Evolutionary conservation across 441 rosid species (phyloP), one percentile per base, ranked within the genome.

Genomic region (Erodium texanum): DNA sequence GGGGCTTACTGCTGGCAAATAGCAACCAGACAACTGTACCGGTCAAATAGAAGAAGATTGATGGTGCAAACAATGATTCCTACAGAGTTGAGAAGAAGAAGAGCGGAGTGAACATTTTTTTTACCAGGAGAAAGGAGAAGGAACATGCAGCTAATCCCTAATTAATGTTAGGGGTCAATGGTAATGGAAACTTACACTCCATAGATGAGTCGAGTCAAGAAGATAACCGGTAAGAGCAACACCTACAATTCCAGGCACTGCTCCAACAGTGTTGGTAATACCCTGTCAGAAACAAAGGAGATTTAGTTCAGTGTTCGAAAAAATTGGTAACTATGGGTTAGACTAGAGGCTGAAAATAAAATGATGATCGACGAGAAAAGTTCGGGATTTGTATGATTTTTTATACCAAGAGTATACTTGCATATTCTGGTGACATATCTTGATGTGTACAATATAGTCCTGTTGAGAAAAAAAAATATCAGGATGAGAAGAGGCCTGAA

Each of bases 401-500:
- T 73, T 82, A 19, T 82, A 90, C 97, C 96, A 93, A 74, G 41
- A 93, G 87, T 71, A 91, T 88, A 77, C 96, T 93, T 66, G 99
- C 99, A 73, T 90, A 91, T 79, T 91, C 90, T 18, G 93, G 93
- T 12, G 97, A 93, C 27, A 93, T 91, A 84, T 93, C 99, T 79
- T 93, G 99, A 88, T 93, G 99, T 15, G 93, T 89, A 78, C 98
- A 93, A 70, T 90, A 90, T 69, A 90, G 84, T 69, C 92, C 92
- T 89, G 85, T 66, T 59, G 29, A 20, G 15, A n/a, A n/a, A 0
- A 19, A 32, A 65, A 67, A 64, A 23, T 22, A 1, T 50, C 8
- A 5, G 10, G 32, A 54, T 76, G 14, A 63, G 12, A 14, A 48
- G 22, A 62, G 59, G 52, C 65, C 59, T 62, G 34, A 45, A 66